Base-by-base conservation (phyloP, 2,329 filamentous ascomycete genomes). In the Paecilomyces sp. region DNA sequence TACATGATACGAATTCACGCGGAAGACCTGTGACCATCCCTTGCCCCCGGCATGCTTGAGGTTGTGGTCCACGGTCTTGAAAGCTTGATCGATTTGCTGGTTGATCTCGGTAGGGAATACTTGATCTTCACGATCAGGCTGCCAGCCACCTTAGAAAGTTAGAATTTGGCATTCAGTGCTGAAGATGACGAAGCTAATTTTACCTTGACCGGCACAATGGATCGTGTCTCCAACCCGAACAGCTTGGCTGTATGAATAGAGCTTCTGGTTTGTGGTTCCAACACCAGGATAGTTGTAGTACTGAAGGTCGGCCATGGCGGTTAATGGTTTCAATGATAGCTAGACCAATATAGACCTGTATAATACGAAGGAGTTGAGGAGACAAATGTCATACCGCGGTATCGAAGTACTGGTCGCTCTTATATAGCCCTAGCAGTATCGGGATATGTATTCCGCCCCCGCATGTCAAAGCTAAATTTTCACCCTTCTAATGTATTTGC, bases 1-100 rank as follows among this genome's bases (percentile, higher is more conserved):
- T 1, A 77, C 68, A 58, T 80, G 77, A 60, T 81, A 83, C 1
- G 77, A 77, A 18, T 74, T 76, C 24, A 83, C 73, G 0, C 74
- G 72, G 67, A 70, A 83, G 0, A 86, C 84, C 60, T 86, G 81
- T n/a, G 60, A 36, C 33, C 33, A 36, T 36, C 33, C 33, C 15
- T 81, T 79, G 0, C 82, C 82, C 1, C 85, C 85, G 0, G 83
- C 83, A 15, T 79, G 65, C 51, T 76, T 78, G 3, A 87, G 70
- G 30, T 68, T 73, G 4, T 76, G 66, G 1, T 88, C 82, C 9
- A 86, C 80, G 59, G 87, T 88, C 3, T 67, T 69, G 64, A 87
- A 87, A 0, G 83, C 82, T 57, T 79, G 75, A 56, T 81, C 79
- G 54, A 83, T 80, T 57, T 83, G 74, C 0, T 70, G 74, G 54